These are phyloP conservation scores for Backusella mclennaniae DNA, from an alignment of 192 early-diverging fungal species.

Conservation along the genomic window DNA sequence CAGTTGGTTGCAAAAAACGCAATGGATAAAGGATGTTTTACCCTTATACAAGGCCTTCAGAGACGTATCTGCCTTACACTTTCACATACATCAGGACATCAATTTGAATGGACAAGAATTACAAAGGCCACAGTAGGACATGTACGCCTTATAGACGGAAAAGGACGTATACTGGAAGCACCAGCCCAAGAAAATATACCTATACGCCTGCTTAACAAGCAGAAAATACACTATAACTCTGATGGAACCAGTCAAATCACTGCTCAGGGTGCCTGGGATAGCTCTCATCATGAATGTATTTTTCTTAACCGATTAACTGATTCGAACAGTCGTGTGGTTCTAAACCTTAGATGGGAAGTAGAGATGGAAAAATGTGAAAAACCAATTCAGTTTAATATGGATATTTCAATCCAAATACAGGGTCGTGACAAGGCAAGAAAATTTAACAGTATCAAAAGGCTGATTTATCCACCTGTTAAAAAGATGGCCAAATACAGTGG, in stretches of 20 bases:
- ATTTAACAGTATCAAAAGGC: conserved; percentile 42
- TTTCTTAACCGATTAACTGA: conserved; percentile 64
- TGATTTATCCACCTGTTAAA: conserved; percentile 40
- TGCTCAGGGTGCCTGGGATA: conserved; percentile 72
- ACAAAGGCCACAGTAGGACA: conserved; percentile 44
- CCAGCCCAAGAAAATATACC: conserved; percentile 49
- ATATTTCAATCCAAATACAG: conserved; percentile 61
- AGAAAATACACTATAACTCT: conserved; percentile 41
- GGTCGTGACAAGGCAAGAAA: conserved; percentile 50
- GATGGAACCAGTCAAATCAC: conserved; percentile 64
- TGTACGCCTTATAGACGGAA: conserved; percentile 54
- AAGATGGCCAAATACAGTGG: conserved; percentile 49
- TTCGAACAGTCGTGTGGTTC: conserved; percentile 56
- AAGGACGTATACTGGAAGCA: conserved; percentile 57
- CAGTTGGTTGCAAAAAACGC: conserved; percentile 42
- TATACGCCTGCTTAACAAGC: conserved; percentile 45
- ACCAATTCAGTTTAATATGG: conserved; percentile 57
- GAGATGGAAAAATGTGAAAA: conserved; percentile 58
- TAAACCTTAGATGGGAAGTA: conserved; percentile 54
- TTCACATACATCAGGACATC: conserved; percentile 66
- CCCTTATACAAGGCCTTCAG: conserved; percentile 75
- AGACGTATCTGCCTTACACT: conserved; percentile 63
- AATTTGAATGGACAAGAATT: conserved; percentile 56
- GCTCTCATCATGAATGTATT: conserved; percentile 66
- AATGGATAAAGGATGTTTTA: conserved; percentile 57